Conservation (phyloP, 306 rosid genomes). For the Cucumis cinereus region DNA sequence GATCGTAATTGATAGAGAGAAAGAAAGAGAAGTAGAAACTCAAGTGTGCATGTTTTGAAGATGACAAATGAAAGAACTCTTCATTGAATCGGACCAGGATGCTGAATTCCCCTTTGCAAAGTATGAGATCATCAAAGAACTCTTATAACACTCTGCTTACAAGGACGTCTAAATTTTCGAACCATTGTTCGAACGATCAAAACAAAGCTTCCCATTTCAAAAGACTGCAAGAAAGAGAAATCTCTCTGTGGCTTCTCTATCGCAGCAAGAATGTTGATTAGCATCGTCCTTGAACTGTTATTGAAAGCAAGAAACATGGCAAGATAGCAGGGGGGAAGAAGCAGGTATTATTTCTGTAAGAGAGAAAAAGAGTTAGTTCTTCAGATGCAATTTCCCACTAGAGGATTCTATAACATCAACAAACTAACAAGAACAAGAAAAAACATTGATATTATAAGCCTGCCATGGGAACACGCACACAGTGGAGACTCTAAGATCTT, state of each 20-base stretch:
- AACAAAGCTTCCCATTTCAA: conserved; percentile 1
- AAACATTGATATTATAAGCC: background rate
- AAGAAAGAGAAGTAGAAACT: background rate
- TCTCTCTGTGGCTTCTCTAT: background rate
- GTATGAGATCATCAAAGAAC: background rate
- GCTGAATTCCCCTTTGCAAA: conserved; percentile 8
- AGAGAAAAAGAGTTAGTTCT: conserved; percentile 5
- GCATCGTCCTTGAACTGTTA: background rate
- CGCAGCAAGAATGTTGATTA: background rate
- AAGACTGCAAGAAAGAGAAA: background rate
- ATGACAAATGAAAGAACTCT: background rate
- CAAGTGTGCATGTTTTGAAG: background rate
- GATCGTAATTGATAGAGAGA: background rate
- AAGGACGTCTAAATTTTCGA: background rate
- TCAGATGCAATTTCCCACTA: background rate
- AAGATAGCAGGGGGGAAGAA: background rate
- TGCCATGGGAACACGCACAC: background rate
- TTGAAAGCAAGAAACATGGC: background rate
- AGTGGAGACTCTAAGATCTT: conserved; percentile 8
- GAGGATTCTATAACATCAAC: background rate
- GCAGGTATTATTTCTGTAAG: background rate
- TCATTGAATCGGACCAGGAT: conserved; percentile 3
- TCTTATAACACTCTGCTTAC: background rate
- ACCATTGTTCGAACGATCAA: background rate
- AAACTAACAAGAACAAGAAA: background rate